These are phyloP conservation scores for Lasiosphaeria miniovina DNA, from an alignment of 495 filamentous ascomycete species.

Conservation along the genomic window DNA sequence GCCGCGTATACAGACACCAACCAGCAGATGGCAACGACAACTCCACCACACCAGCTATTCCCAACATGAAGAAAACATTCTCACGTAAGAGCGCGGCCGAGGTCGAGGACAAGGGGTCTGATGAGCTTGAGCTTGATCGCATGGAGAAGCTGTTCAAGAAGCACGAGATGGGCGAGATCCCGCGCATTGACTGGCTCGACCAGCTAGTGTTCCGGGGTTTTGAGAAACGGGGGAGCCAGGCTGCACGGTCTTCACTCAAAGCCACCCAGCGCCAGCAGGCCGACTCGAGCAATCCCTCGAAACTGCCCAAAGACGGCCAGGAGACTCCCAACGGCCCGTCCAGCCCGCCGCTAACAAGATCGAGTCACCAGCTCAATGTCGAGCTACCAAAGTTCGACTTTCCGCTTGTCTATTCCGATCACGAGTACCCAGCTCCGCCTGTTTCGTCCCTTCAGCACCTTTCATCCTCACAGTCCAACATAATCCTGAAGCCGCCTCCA, in stretches of 20 bases:
- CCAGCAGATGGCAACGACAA: constrained; percentile 83
- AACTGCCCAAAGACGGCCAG: constrained; percentile 36
- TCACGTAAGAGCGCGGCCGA: constrained; percentile 46
- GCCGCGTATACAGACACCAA: constrained; percentile 74
- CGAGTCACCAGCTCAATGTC: constrained; percentile 70
- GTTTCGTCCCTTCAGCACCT: constrained; percentile 67
- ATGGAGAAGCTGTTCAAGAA: constrained; percentile 90
- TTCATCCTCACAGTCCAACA: constrained; percentile 59
- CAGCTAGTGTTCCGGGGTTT: constrained; percentile 84
- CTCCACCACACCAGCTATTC: constrained; percentile 71
- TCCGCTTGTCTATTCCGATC: constrained; percentile 90
- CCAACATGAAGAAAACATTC: constrained; percentile 41
- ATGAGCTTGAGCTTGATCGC: constrained; percentile 78
- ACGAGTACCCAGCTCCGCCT: constrained; percentile 83
- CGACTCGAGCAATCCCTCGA: constrained; percentile 15
- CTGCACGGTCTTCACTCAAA: constrained; percentile 40
- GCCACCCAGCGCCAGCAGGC: constrained; percentile 33
- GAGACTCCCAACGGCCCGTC: constrained; percentile 31
- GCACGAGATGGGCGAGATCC: constrained; percentile 95
- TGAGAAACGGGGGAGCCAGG: constrained; percentile 67
- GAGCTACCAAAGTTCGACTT: constrained; percentile 96
- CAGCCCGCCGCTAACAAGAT: constrained; percentile 48
- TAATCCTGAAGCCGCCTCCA: constrained; percentile 70
- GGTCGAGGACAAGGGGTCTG: constrained; percentile 56
- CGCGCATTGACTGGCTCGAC: constrained; percentile 90